Evolutionary conservation across 2,329 filamentous ascomycete genomes (phyloP).

Genomic region (Trichoderma polysporum): DNA sequence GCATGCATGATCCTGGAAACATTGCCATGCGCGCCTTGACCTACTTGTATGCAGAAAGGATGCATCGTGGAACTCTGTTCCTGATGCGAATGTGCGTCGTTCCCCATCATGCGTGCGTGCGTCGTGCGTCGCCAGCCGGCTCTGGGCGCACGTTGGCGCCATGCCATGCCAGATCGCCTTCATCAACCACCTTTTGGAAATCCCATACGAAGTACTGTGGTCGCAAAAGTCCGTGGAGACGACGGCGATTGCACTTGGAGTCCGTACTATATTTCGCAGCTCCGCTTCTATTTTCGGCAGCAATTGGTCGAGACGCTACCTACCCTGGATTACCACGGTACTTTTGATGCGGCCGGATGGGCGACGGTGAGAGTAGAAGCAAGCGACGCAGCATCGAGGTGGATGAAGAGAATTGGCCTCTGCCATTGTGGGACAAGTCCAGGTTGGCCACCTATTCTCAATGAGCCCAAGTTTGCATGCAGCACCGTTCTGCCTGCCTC

Average conservation of each 20-base stretch:
- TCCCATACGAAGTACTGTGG: no score
- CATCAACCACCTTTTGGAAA: neutral
- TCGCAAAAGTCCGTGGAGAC: slow-evolving; percentile 1
- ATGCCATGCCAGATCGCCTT: slow-evolving; percentile 21
- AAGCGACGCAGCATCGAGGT: neutral
- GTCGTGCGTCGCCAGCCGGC: slow-evolving; percentile 18
- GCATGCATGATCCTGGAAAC: slow-evolving; percentile 10
- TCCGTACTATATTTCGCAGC: neutral
- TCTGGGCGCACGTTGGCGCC: slow-evolving; percentile 16
- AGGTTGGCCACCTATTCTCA: neutral
- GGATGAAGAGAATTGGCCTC: neutral
- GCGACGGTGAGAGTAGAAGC: neutral
- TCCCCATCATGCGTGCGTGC: slow-evolving; percentile 20
- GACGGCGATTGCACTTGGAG: neutral
- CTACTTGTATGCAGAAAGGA: slow-evolving; percentile 16
- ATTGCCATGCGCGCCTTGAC: slow-evolving; percentile 9
- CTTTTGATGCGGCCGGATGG: neutral
- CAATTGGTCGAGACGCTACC: neutral
- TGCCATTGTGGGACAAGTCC: neutral
- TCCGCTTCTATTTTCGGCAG: slow-evolving; percentile 14
- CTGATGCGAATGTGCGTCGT: slow-evolving; percentile 17
- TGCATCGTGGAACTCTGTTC: slow-evolving; percentile 19
- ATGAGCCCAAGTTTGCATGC: neutral
- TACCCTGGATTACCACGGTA: neutral
- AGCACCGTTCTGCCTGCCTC: neutral